Conservation (phyloP, 257 asterid species). For the Thymus mandschuricus region DNA sequence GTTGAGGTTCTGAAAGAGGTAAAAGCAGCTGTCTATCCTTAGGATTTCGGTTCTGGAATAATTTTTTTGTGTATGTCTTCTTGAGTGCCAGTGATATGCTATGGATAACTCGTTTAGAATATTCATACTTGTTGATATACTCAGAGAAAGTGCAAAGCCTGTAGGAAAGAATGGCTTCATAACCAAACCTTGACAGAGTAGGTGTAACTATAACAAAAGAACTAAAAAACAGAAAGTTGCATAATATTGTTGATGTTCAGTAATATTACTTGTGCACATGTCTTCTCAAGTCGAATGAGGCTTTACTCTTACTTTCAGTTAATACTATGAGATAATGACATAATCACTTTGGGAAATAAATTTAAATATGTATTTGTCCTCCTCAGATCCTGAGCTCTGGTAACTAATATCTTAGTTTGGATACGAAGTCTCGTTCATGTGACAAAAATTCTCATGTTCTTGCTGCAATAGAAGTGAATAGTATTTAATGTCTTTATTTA, state of each 20-base stretch:
- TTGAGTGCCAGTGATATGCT: not conserved
- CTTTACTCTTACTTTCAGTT: conserved; percentile 1
- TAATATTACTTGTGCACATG: not conserved
- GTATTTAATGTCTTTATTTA: conserved; percentile 22
- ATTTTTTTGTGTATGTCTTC: not conserved
- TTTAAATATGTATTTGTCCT: conserved; percentile 6
- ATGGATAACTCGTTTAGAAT: no score
- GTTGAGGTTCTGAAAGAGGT: not conserved
- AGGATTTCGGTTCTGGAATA: conserved; percentile 15
- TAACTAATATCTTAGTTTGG: conserved; percentile 27
- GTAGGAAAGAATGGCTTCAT: conserved; percentile 5
- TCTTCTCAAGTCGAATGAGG: conserved; percentile 10
- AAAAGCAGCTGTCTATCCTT: conserved; percentile 3
- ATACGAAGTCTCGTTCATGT: conserved; percentile 9
- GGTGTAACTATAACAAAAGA: conserved; percentile 1
- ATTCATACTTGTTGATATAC: no score
- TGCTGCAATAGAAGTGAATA: conserved; percentile 27
- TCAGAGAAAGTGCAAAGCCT: not conserved
- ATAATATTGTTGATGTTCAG: not conserved
- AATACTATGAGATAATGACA: not conserved
- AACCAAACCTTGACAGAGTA: conserved; percentile 4
- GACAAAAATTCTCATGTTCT: conserved; percentile 8
- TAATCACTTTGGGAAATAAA: conserved; percentile 10
- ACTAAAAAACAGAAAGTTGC: not conserved
- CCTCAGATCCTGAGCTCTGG: conserved; percentile 26